Evolutionary conservation across 192 early-diverging fungal genomes (phyloP).

Genomic region (Coemansia sp.): DNA sequence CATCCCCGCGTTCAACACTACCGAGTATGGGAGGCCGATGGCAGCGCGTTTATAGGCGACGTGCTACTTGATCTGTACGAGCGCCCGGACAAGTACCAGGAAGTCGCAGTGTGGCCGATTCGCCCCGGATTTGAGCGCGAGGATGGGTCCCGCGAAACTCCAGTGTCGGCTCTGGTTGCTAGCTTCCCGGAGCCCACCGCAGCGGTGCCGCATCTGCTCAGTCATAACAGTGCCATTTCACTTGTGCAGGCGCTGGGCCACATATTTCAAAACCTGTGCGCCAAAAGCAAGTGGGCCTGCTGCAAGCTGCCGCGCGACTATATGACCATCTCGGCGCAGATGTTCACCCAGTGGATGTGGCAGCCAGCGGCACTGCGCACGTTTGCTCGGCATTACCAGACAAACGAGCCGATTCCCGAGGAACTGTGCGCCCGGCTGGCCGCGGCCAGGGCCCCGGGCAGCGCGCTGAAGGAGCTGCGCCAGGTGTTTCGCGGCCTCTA

Average conservation of each 20-base stretch:
- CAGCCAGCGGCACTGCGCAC: slow-evolving; percentile 50
- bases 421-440: slow-evolving; percentile 58
- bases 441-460: slow-evolving; percentile 57
- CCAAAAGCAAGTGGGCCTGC: slow-evolving; percentile 57
- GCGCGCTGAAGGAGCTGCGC: slow-evolving; percentile 59
- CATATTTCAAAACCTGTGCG: slow-evolving; percentile 59
- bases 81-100: slow-evolving; percentile 61
- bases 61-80: slow-evolving; percentile 70
- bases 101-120: slow-evolving; percentile 58
- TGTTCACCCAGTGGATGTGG: slow-evolving; percentile 74
- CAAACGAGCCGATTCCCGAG: slow-evolving; percentile 59
- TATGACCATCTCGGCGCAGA: slow-evolving; percentile 75
- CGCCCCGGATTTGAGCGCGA: not conserved
- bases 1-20: slow-evolving; percentile 66
- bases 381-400: slow-evolving; percentile 62
- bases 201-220: slow-evolving; percentile 61
- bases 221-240: slow-evolving; percentile 67
- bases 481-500: slow-evolving; percentile 66
- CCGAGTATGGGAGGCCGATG: slow-evolving; percentile 61
- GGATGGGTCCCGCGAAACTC: slow-evolving; percentile 51
- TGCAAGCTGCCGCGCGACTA: slow-evolving; percentile 71
- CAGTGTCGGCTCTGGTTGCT: slow-evolving; percentile 59
- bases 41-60: slow-evolving; percentile 55
- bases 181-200: slow-evolving; percentile 57
- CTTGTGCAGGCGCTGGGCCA: slow-evolving; percentile 80